Conservation (phyloP, 441 rosid genomes). For the Erodium moschatum region DNA sequence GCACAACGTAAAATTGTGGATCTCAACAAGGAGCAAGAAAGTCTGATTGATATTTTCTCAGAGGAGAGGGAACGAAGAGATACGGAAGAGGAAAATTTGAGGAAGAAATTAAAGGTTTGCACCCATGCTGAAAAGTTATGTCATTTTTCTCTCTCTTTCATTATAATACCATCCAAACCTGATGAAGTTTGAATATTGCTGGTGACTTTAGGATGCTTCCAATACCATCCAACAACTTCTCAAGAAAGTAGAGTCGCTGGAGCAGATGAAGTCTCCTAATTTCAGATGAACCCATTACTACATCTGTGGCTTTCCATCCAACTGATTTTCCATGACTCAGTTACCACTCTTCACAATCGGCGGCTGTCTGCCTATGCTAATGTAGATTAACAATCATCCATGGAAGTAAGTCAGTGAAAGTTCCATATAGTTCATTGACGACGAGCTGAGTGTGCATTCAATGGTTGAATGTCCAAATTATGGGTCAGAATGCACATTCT, state of each 20-base stretch:
- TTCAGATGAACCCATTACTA: not conserved
- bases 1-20: constrained; percentile 21
- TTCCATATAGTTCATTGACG: too few relatives aligned
- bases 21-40: constrained; percentile 26
- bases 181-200: not conserved
- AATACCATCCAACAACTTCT: constrained; percentile 26
- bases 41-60: constrained; percentile 49
- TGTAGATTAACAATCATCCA: too few relatives aligned
- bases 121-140: not conserved
- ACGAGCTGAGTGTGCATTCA: too few relatives aligned
- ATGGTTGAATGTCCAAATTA: too few relatives aligned
- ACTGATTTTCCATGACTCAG: not conserved
- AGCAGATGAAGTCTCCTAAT: constrained; percentile 16
- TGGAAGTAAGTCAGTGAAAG: too few relatives aligned
- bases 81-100: constrained; percentile 52
- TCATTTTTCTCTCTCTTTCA: not conserved
- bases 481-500: too few relatives aligned
- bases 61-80: constrained; percentile 77
- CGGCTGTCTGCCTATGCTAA: not conserved
- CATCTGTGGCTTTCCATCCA: not conserved
- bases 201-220: constrained; percentile 28
- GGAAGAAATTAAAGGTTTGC: constrained; percentile 35
- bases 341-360: too few relatives aligned
- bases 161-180: not conserved
- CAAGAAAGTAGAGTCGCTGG: constrained; percentile 28